Evolutionary conservation across 2,329 filamentous ascomycete species (phyloP), one percentile per base, ranked within the genome.

Genomic region (Colletotrichum sansevieriae): DNA sequence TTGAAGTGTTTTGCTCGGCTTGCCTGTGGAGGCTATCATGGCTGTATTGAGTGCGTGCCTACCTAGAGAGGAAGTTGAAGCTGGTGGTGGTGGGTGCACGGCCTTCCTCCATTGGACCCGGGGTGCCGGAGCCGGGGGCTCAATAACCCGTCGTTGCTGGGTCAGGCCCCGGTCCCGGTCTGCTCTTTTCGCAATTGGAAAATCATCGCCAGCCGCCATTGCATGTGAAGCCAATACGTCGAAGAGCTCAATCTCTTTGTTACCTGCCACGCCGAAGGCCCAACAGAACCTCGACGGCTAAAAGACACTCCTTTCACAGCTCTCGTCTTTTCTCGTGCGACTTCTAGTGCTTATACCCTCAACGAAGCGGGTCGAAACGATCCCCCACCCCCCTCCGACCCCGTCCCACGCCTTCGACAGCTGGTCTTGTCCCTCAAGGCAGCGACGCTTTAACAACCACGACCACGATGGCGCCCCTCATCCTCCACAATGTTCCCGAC

Each of bases 401-500:
- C 46, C 33, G 61, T 49, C 29, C 41, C 43, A 43, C 18, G 18
- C 47, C 29, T 25, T 18, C 35, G 46, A 59, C 46, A 54, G 54
- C 61, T 54, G 20, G 54, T 54, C 22, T 29, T 54, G 37, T 35
- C 54, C 6, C 8, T 33, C 60, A 41, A 59, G 65, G 61, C 54
- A 65, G 46, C 61, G 18, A 20, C 44, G 35, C 47, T 59, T n/a
- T 1, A 33, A 52, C 81, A 46, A 18, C 13, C 33, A 11, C 15
- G 58, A 25, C 37, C 65, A 75, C 71, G 72, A 91, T 90, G 88
- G 85, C 88, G 65, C 89, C 89, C 72, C 81, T 91, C 66, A 90
- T 91, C 74, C 81, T 91, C 39, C 89, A 91, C 76, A 91, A 90
- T 76, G 89, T 91, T 71, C 88, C 89, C 65, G 89, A 91, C 72